These are phyloP conservation scores for Blepharisma stoltei DNA, from an alignment of 73 alveolate genomes.

Conservation along the genomic window DNA sequence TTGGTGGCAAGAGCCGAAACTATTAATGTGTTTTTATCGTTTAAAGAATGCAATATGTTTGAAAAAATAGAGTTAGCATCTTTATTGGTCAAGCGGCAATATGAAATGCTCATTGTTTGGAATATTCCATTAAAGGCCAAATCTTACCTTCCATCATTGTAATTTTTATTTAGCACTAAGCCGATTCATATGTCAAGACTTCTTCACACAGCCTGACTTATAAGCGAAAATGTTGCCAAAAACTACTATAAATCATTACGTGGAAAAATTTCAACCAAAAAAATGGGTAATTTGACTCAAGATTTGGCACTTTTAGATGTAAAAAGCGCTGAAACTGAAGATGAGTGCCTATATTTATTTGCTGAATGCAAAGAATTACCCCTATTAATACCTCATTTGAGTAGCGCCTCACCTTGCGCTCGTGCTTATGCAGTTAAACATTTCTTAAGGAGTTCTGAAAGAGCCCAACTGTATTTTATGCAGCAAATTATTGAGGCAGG, in stretches of 20 bases:
- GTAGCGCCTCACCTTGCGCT: neutral
- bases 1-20: too few species aligned
- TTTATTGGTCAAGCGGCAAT: too few species aligned
- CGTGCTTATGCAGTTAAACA: neutral
- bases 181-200: too few species aligned
- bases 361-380: neutral
- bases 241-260: neutral
- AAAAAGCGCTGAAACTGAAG: neutral
- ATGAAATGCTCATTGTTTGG: too few species aligned
- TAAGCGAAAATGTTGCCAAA: too few species aligned
- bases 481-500: neutral
- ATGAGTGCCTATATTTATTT: neutral
- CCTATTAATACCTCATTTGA: neutral
- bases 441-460: conserved; percentile 10
- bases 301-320: neutral
- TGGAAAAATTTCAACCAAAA: neutral
- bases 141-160: too few species aligned
- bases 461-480: neutral
- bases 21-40: too few species aligned
- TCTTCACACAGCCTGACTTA: too few species aligned
- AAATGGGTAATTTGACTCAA: neutral
- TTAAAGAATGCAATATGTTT: too few species aligned
- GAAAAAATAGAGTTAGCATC: too few species aligned
- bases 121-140: too few species aligned
- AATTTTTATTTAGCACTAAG: too few species aligned